Percentiles rank a stretch among this genome's conserved stretches.
These are phyloP conservation scores for Multifurca ochricompacta DNA, from an alignment of 768 basidiomycete genomes.

Conservation along the genomic window DNA sequence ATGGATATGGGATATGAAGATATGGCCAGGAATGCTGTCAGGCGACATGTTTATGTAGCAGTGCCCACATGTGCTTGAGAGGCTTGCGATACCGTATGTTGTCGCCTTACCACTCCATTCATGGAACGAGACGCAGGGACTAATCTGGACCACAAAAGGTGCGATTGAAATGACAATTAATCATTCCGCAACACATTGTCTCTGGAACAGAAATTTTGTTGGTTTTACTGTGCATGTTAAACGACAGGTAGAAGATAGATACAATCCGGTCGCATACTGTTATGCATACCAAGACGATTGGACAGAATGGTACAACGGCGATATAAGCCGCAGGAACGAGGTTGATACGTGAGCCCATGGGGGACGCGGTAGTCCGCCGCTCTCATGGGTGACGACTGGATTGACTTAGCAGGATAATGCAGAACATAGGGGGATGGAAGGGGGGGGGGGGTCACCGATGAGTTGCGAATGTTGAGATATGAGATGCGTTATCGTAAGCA, in stretches of 20 bases:
- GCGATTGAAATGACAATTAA: neutral
- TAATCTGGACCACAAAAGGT: neutral
- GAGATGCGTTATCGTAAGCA: slow-evolving; percentile 19
- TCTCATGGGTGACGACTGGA: slow-evolving; percentile 5
- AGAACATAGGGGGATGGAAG: slow-evolving; percentile 6
- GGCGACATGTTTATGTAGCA: too few species aligned
- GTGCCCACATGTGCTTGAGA: neutral
- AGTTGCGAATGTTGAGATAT: slow-evolving; percentile 5
- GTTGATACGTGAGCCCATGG: slow-evolving; percentile 1
- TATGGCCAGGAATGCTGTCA: too few species aligned
- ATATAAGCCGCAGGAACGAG: neutral
- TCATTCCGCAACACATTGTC: neutral
- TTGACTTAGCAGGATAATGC: neutral
- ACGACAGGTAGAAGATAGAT: slow-evolving; percentile 5
- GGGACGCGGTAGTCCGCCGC: neutral
- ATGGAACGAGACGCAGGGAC: neutral
- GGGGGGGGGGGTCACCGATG: slow-evolving; percentile 6
- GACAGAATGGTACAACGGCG: slow-evolving; percentile 18
- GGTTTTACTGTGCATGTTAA: slow-evolving; percentile 6
- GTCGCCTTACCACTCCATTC: too few species aligned
- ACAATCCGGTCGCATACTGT: slow-evolving; percentile 17
- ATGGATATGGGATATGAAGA: too few species aligned
- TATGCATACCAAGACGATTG: slow-evolving; percentile 7
- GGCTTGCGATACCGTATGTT: neutral
- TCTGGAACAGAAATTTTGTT: neutral